Conservation (phyloP, 169 alveolate species). For the Hepatocystis sp. region DNA sequence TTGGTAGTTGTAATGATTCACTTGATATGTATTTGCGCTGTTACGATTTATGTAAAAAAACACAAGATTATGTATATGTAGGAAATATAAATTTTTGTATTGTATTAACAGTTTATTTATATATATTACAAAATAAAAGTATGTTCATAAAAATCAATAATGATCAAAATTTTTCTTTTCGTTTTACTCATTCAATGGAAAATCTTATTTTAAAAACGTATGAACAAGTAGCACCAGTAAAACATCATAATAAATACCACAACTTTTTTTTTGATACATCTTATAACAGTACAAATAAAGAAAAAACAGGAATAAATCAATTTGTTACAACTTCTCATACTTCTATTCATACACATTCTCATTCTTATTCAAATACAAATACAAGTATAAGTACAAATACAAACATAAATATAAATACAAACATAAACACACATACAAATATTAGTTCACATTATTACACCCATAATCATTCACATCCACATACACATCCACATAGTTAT, state of each 20-base stretch:
- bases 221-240: not conserved
- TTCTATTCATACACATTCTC: not conserved
- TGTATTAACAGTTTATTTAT: slow-evolving; percentile 13
- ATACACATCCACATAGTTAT: not conserved
- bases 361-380: not conserved
- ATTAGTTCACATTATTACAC: too few relatives aligned
- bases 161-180: slow-evolving; percentile 28
- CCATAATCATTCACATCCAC: too few relatives aligned
- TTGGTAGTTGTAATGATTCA: slow-evolving; percentile 67
- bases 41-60: slow-evolving; percentile 15
- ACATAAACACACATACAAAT: not conserved
- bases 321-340: not conserved
- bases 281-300: not conserved
- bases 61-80: slow-evolving; percentile 11
- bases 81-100: slow-evolving; percentile 50
- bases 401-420: too few relatives aligned
- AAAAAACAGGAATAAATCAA: not conserved
- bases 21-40: slow-evolving; percentile 33
- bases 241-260: too few relatives aligned
- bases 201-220: too few relatives aligned
- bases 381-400: not conserved
- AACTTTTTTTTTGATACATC: too few relatives aligned
- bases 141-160: slow-evolving; percentile 32
- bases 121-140: slow-evolving; percentile 46
- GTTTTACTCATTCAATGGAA: slow-evolving; percentile 13